Evolutionary conservation across 2,329 filamentous ascomycete genomes (phyloP).

Genomic region (Aotearoamyces nothofagi): DNA sequence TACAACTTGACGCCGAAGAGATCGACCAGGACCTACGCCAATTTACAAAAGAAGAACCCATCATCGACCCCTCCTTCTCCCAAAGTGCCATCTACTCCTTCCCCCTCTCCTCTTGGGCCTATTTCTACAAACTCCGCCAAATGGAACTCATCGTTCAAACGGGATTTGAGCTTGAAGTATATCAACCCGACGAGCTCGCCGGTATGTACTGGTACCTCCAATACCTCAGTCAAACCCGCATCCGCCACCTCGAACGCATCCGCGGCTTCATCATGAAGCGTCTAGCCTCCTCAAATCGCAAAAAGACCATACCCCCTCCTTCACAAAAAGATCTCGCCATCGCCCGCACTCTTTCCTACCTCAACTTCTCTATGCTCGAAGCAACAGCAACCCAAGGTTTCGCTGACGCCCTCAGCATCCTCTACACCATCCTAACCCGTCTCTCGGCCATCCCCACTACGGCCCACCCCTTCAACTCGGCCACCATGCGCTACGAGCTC

Average conservation of each 20-base stretch:
- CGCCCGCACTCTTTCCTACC: slow-evolving; percentile 33
- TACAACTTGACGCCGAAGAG: slow-evolving; percentile 71
- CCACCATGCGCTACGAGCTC: slow-evolving; percentile 44
- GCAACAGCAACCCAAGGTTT: slow-evolving; percentile 43
- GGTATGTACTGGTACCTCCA: slow-evolving; percentile 88
- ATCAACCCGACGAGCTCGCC: slow-evolving; percentile 69
- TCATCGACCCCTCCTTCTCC: slow-evolving; percentile 31
- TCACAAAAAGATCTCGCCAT: slow-evolving; percentile 26
- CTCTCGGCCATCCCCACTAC: slow-evolving; percentile 22
- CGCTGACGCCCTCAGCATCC: slow-evolving; percentile 29
- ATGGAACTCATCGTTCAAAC: slow-evolving; percentile 82
- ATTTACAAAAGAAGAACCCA: slow-evolving; percentile 43
- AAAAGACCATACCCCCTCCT: slow-evolving; percentile 7
- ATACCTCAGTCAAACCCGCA: slow-evolving; percentile 51
- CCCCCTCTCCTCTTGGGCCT: slow-evolving; percentile 76
- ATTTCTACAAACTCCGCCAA: slow-evolving; percentile 76
- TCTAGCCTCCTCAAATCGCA: slow-evolving; percentile 2
- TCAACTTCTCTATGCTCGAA: slow-evolving; percentile 47
- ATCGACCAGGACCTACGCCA: slow-evolving; percentile 53
- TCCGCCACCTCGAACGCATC: slow-evolving; percentile 53
- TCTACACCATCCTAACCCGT: slow-evolving; percentile 36
- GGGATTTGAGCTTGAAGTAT: slow-evolving; percentile 87
- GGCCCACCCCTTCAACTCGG: slow-evolving; percentile 36
- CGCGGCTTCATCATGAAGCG: slow-evolving; percentile 40
- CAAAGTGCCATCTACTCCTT: slow-evolving; percentile 47